These are phyloP conservation scores for Sinapis alba DNA, from an alignment of 441 rosid genomes.

Conservation along the genomic window DNA sequence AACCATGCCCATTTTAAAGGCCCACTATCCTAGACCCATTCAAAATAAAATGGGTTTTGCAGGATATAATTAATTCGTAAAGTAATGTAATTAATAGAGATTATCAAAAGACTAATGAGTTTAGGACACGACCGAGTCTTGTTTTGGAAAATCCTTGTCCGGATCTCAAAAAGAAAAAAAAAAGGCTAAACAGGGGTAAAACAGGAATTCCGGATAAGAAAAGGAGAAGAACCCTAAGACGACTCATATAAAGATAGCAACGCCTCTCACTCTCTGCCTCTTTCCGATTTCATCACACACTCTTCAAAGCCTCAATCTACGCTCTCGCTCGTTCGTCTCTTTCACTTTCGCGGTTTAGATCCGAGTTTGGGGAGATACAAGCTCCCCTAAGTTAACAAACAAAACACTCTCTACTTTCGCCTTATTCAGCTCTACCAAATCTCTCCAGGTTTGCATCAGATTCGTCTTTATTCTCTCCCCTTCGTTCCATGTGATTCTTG, in stretches of 20 bases:
- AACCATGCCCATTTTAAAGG: no score
- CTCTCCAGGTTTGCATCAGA: neutral
- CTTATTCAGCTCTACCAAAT: conserved; percentile 1
- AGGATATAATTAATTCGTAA: no score
- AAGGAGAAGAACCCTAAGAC: neutral
- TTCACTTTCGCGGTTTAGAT: neutral
- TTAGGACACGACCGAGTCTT: neutral
- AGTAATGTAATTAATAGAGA: no score
- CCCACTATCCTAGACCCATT: no score
- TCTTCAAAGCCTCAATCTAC: neutral
- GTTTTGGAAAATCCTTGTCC: neutral
- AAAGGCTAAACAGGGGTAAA: neutral
- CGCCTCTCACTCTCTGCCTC: neutral
- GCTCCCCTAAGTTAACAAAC: neutral
- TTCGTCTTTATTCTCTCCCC: neutral
- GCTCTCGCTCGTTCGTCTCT: neutral
- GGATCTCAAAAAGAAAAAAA: neutral
- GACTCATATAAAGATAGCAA: neutral
- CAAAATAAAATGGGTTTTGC: no score
- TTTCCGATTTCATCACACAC: neutral
- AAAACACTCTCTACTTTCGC: conserved; percentile 1
- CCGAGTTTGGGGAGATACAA: conserved; percentile 1
- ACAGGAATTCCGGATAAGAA: neutral
- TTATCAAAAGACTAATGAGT: no score
- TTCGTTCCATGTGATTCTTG: neutral